Evolutionary conservation across 2,329 filamentous ascomycete species (phyloP).

Genomic region (Elsinoe batatas): DNA sequence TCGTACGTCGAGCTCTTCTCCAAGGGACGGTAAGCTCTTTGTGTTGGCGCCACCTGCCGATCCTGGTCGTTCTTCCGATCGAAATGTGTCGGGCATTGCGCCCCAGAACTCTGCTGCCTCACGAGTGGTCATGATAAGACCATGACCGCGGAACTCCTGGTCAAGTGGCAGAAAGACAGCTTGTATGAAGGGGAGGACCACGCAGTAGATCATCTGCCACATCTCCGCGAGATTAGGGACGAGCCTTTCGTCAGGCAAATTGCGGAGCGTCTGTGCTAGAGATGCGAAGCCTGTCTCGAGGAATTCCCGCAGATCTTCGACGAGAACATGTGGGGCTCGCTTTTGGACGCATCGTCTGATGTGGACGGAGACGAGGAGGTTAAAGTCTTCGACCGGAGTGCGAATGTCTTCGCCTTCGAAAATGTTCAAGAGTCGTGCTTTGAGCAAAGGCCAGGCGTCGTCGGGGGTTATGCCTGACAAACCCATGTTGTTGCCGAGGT

Average conservation of each 20-base stretch:
- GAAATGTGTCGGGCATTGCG: constrained; percentile 44
- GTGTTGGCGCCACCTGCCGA: constrained; percentile 32
- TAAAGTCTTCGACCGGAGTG: constrained; percentile 75
- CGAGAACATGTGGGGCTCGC: constrained; percentile 57
- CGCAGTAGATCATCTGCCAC: constrained; percentile 88
- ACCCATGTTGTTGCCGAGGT: constrained; percentile 38
- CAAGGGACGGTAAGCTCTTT: constrained; percentile 33
- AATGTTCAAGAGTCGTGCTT: constrained; percentile 63
- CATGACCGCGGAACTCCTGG: constrained; percentile 80
- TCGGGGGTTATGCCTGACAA: constrained; percentile 46
- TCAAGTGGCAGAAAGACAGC: constrained; percentile 90
- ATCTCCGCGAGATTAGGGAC: constrained; percentile 84
- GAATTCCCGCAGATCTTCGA: constrained; percentile 68
- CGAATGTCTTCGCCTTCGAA: constrained; percentile 74
- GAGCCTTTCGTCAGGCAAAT: constrained; percentile 74
- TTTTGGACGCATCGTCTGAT: constrained; percentile 69
- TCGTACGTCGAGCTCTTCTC: constrained; percentile 70
- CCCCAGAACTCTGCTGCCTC: constrained; percentile 90
- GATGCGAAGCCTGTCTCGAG: constrained; percentile 74
- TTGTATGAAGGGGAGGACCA: constrained; percentile 85
- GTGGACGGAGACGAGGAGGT: constrained; percentile 67
- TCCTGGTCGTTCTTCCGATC: constrained; percentile 33
- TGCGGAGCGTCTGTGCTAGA: constrained; percentile 71
- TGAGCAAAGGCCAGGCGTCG: constrained; percentile 74
- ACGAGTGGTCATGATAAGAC: constrained; percentile 64